Evolutionary conservation across 176 grass and related monocot species (phyloP).

Genomic region (Calamus simplicifolius): DNA sequence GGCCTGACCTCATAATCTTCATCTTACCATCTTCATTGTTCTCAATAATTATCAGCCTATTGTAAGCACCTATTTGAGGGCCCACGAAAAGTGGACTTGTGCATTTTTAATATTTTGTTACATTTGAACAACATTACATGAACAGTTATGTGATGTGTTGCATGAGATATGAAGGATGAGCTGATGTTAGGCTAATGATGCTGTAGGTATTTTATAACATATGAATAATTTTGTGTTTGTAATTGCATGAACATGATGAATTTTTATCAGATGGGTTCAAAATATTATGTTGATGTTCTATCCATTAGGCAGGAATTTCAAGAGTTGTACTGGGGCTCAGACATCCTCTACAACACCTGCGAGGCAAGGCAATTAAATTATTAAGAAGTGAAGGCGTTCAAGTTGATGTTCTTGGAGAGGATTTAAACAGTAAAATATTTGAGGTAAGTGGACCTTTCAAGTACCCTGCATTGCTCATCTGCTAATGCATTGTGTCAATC

Average conservation of each 20-base stretch:
- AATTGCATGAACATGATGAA: too few species aligned
- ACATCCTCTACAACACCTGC: constrained; percentile 69
- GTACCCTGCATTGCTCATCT: neutral
- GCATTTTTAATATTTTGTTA: neutral
- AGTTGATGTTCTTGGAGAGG: constrained; percentile 81
- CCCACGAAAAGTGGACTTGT: neutral
- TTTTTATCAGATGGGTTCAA: too few species aligned
- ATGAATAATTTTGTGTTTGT: too few species aligned
- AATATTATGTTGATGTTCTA: constrained; percentile 4
- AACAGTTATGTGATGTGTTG: too few species aligned
- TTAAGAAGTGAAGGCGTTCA: constrained; percentile 74
- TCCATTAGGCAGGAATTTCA: constrained; percentile 79
- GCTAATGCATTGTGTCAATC: neutral
- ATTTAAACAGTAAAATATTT: constrained; percentile 58
- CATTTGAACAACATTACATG: neutral
- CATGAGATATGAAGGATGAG: too few species aligned
- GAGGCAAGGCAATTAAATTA: constrained; percentile 74
- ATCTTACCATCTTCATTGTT: too few species aligned
- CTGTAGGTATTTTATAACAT: too few species aligned
- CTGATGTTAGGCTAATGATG: too few species aligned
- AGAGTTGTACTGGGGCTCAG: constrained; percentile 80
- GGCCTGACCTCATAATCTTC: too few species aligned
- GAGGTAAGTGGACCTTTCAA: constrained; percentile 33
- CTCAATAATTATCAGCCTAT: neutral
- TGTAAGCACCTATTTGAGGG: neutral